A percentile compares a stretch with the other conserved stretches of the same genome.
Conservation (phyloP, 2,329 filamentous ascomycete species). For the Diaporthe eres region DNA sequence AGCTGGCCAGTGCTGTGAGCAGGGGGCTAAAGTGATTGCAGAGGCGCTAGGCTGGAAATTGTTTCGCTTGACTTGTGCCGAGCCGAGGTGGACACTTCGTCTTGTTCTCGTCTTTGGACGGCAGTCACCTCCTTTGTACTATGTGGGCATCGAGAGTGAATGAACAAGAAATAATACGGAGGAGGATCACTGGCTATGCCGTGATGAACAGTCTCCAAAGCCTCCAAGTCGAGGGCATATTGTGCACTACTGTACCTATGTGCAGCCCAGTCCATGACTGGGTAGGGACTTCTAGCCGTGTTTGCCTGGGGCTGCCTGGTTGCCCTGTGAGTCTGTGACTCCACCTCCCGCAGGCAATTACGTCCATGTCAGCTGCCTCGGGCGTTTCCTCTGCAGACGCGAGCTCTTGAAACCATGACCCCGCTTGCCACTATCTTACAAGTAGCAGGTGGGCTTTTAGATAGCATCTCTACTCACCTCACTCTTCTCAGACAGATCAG, state of each 20-base stretch:
- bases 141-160: background rate
- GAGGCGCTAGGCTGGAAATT: conserved; percentile 27
- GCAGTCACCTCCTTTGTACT: background rate
- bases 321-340: conserved; percentile 1
- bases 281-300: background rate
- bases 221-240: background rate
- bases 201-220: background rate
- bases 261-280: background rate
- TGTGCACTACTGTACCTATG: background rate
- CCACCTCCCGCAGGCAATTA: background rate
- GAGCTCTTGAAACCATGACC: conserved; percentile 4
- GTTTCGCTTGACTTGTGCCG: conserved; percentile 4
- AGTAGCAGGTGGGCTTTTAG: background rate
- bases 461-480: background rate
- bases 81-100: conserved; percentile 17
- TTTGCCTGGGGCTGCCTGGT: background rate
- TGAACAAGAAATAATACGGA: background rate
- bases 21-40: conserved; percentile 37
- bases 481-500: background rate
- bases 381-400: background rate
- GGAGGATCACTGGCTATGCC: background rate
- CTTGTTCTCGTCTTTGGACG: background rate
- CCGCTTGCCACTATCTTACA: background rate
- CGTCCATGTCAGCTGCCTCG: background rate
- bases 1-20: conserved; percentile 8